Conservation (phyloP, 164 flowering plant genomes). For the Aristolochia californica region DNA sequence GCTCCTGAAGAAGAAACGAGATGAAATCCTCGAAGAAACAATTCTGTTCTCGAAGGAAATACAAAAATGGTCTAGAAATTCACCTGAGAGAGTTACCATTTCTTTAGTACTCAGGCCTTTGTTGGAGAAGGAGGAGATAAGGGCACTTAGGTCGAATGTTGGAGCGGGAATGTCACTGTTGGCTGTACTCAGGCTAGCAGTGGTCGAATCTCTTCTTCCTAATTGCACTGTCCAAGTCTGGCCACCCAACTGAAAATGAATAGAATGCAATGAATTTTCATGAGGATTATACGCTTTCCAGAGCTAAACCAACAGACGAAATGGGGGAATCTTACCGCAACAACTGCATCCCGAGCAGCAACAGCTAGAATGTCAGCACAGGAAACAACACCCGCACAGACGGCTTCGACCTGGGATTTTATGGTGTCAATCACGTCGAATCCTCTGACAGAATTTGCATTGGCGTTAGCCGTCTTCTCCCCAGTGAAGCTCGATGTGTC, state of each 20-base stretch:
- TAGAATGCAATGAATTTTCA: too few species aligned
- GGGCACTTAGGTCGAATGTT: constrained; percentile 9
- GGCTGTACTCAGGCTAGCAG: constrained; percentile 15
- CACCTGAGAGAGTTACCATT: constrained; percentile 22
- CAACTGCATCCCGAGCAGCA: constrained; percentile 11
- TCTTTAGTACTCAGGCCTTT: constrained; percentile 11
- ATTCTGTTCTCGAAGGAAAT: neutral
- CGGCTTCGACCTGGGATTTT: constrained; percentile 4
- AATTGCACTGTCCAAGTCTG: constrained; percentile 18
- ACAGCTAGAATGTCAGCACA: constrained; percentile 10
- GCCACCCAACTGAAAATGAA: constrained; percentile 20
- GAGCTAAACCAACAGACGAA: too few species aligned
- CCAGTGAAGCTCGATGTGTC: constrained; percentile 9
- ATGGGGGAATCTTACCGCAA: constrained; percentile 4
- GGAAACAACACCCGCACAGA: constrained; percentile 7
- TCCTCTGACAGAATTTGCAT: constrained; percentile 5
- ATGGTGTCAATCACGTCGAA: constrained; percentile 9
- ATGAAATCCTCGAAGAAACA: too few species aligned
- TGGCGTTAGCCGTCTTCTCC: constrained; percentile 6
- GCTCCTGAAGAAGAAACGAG: constrained; percentile 2
- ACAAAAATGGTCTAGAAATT: neutral
- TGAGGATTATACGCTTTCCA: too few species aligned
- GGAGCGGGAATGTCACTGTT: constrained; percentile 14
- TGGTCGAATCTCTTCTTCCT: constrained; percentile 26
- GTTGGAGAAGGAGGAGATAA: constrained; percentile 5